Evolutionary conservation across 306 rosid species (phyloP), one percentile per base, ranked within the genome.

Genomic region (Adenanthera pavonina): DNA sequence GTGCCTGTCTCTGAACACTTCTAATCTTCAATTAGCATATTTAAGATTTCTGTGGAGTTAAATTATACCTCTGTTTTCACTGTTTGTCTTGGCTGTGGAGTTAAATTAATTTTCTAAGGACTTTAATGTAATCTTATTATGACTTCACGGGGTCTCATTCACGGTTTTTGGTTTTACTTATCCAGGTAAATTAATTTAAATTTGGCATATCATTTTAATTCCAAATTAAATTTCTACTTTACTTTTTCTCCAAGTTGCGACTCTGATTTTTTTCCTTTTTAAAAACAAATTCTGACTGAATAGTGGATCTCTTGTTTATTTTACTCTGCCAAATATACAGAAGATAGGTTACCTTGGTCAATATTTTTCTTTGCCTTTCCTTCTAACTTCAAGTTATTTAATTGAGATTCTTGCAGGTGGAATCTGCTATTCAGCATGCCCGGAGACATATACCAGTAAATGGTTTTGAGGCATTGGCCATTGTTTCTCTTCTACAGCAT

Each of bases 391-490:
- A 46, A 19, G 84, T 80, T 84, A 53, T 81, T 78, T 69, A 35
- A 62, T 83, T 84, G 76, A 74, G 87, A 75, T 85, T 54, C 69
- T 1, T 87, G 90, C 80, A 95, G 99, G 99, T 90, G 38, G 82
- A 95, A 88, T 85, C 91, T n/a, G 95, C 92, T 9, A 84, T 95
- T 59, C 92, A 79, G 78, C 84, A 69, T 75, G 96, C 90, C 52
- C 87, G 88, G 78, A 90, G 94, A 89, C 88, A 87, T 73, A 77
- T 76, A 61, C 84, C 84, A 0, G 79, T 90, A 69, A 90, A 86
- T 53, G 95, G 97, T 34, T 80, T 69, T 35, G 97, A 92, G 84
- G 98, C 97, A 54, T 59, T 86, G 69, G 92, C 99, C 3, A 79
- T 93, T 78, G 79, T 78, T 74, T 41, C 87, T 78, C 92, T 95